A percentile compares a stretch with the other conserved stretches of the same genome.
Conservation (phyloP, 169 alveolate species). For the Plasmodium vivax region DNA sequence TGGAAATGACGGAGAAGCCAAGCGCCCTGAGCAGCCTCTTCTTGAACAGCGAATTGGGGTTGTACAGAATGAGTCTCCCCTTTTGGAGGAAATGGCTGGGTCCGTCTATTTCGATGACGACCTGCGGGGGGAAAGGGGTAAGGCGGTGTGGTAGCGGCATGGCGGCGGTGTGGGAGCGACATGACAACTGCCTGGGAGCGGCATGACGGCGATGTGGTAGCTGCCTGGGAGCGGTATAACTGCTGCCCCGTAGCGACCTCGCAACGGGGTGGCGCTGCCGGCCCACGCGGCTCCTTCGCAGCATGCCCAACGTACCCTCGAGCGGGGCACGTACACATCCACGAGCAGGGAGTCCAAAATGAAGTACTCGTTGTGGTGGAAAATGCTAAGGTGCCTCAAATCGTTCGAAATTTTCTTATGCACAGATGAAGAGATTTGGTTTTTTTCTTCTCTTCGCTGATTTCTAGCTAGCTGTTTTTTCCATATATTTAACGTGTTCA, state of each 20-base stretch:
- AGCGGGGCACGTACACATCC: constrained; percentile 30
- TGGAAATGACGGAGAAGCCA: constrained; percentile 35
- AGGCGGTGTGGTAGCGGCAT: not conserved
- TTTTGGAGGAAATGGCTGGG: constrained; percentile 60
- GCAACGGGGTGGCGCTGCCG: not conserved
- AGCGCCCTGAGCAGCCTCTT: constrained; percentile 52
- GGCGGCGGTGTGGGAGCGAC: too few relatives aligned
- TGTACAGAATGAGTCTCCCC: constrained; percentile 32
- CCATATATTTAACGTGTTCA: constrained; percentile 57
- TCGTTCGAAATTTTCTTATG: constrained; percentile 64
- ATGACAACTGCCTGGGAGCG: too few relatives aligned
- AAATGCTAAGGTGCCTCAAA: constrained; percentile 17
- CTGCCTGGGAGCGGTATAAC: too few relatives aligned
- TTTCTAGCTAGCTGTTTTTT: constrained; percentile 68
- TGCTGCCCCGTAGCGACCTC: not conserved
- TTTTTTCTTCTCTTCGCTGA: constrained; percentile 64
- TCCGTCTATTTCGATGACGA: constrained; percentile 56
- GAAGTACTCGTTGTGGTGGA: constrained; percentile 49
- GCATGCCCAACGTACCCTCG: not conserved
- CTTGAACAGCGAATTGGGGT: constrained; percentile 51
- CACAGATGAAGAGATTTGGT: constrained; percentile 46
- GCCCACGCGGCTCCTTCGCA: not conserved
- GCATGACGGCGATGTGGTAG: not conserved
- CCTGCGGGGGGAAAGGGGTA: not conserved
- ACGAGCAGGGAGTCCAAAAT: constrained; percentile 58